Percentiles rank a stretch among this genome's conserved stretches.
These are phyloP conservation scores for Tolypocladium ophioglossoides DNA, from an alignment of 2,329 filamentous ascomycete species.

Conservation along the genomic window DNA sequence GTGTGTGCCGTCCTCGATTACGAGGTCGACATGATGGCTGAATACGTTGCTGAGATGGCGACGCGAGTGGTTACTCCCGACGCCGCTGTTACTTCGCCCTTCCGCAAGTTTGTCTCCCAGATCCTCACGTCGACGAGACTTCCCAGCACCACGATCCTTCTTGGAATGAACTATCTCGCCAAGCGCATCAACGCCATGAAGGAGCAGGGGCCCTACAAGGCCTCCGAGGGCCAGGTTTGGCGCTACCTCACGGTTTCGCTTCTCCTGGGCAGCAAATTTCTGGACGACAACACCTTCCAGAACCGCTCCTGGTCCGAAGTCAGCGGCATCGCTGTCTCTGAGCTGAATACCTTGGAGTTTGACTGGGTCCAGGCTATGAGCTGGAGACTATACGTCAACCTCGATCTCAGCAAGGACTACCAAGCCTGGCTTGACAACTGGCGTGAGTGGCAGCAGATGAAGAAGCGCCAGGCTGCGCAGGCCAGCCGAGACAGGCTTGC, in stretches of 20 bases:
- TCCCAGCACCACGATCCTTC: conserved; percentile 80
- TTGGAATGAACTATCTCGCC: conserved; percentile 83
- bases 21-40: conserved; percentile 91
- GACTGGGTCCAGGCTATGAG: conserved; percentile 78
- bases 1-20: conserved; percentile 93
- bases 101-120: conserved; percentile 85
- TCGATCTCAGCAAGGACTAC: conserved; percentile 63
- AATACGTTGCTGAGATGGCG: conserved; percentile 88
- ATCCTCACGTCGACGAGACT: conserved; percentile 84
- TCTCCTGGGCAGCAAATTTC: conserved; percentile 85
- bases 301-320: conserved; percentile 96
- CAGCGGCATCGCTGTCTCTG: conserved; percentile 73
- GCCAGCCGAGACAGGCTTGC: conserved; percentile 39
- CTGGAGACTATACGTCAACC: conserved; percentile 80
- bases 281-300: conserved; percentile 96
- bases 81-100: conserved; percentile 52
- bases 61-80: conserved; percentile 45
- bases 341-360: conserved; percentile 77
- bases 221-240: conserved; percentile 66
- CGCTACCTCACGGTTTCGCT: conserved; percentile 78
- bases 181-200: conserved; percentile 71
- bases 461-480: conserved; percentile 40
- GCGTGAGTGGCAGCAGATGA: conserved; percentile 44
- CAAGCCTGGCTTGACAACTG: conserved; percentile 52
- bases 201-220: conserved; percentile 39